Evolutionary conservation across 2,329 filamentous ascomycete species (phyloP).

Genomic region (Ophiostoma ulmi): DNA sequence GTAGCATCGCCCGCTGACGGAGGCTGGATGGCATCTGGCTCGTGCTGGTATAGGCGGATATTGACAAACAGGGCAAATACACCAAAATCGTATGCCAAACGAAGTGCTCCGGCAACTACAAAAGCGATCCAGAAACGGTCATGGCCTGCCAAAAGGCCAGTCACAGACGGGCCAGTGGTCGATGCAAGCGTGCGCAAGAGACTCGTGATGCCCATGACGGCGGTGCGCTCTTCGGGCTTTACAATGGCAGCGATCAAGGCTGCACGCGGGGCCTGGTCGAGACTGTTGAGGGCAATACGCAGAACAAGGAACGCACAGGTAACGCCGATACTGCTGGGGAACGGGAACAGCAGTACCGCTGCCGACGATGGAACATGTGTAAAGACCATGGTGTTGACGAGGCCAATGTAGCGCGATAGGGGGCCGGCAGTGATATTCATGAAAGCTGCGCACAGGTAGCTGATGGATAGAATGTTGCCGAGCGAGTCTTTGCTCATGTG

Average conservation of each 20-base stretch:
- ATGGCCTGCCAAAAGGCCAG: slow-evolving; percentile 49
- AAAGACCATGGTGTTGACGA: slow-evolving; percentile 62
- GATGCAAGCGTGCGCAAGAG: slow-evolving; percentile 57
- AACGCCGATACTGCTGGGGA: slow-evolving; percentile 46
- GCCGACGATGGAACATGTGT: slow-evolving; percentile 58
- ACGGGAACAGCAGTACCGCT: slow-evolving; percentile 56
- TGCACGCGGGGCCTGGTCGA: slow-evolving; percentile 63
- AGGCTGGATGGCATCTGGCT: slow-evolving; percentile 40
- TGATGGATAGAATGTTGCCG: slow-evolving; percentile 53
- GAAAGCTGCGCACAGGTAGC: slow-evolving; percentile 50
- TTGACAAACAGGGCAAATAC: slow-evolving; percentile 56
- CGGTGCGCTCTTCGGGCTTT: slow-evolving; percentile 59
- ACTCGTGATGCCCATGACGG: slow-evolving; percentile 64
- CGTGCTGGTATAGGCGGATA: slow-evolving; percentile 47
- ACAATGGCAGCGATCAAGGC: slow-evolving; percentile 65
- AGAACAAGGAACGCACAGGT: slow-evolving; percentile 54
- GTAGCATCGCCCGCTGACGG: slow-evolving; percentile 52
- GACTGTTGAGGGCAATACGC: slow-evolving; percentile 58
- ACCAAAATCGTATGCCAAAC: slow-evolving; percentile 54
- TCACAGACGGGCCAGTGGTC: slow-evolving; percentile 50
- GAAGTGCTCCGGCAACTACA: slow-evolving; percentile 49
- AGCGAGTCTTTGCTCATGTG: slow-evolving; percentile 51
- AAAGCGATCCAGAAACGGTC: slow-evolving; percentile 59
- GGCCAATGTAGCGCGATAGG: slow-evolving; percentile 52
- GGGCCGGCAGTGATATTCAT: slow-evolving; percentile 55